Percentiles rank a stretch among this genome's conserved stretches.
Conservation (phyloP, 768 basidiomycete genomes). For the Dendrothele bispora region DNA sequence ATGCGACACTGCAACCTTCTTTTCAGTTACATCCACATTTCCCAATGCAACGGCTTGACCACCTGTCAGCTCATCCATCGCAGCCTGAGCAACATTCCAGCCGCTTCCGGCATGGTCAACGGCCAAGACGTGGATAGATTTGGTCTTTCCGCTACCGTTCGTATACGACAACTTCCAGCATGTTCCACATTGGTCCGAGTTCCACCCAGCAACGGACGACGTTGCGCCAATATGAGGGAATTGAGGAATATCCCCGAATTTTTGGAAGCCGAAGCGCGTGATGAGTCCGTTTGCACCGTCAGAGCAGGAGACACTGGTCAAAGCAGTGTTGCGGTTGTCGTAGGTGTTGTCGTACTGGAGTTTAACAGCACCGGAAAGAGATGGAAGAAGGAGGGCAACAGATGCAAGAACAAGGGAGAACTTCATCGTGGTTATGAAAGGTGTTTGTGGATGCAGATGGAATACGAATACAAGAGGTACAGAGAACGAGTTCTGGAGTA, state of each 20-base stretch:
- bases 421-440: slow-evolving; percentile 13
- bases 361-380: slow-evolving; percentile 25
- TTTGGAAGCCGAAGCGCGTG: slow-evolving; percentile 33
- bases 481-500: too few relatives aligned
- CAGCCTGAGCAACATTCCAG: slow-evolving; percentile 49
- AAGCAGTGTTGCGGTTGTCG: slow-evolving; percentile 40
- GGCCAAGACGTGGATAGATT: slow-evolving; percentile 32
- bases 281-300: slow-evolving; percentile 38
- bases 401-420: slow-evolving; percentile 17
- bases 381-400: slow-evolving; percentile 21
- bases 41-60: slow-evolving; percentile 48
- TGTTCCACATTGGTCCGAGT: slow-evolving; percentile 38
- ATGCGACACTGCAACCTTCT: slow-evolving; percentile 40
- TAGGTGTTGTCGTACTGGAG: slow-evolving; percentile 48
- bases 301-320: slow-evolving; percentile 45
- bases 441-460: too few relatives aligned
- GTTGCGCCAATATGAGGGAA: slow-evolving; percentile 46
- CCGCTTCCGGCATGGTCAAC: slow-evolving; percentile 35
- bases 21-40: slow-evolving; percentile 42
- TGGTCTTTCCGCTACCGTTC: slow-evolving; percentile 8
- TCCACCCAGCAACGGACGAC: slow-evolving; percentile 32
- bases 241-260: slow-evolving; percentile 35
- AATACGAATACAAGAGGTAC: too few relatives aligned
- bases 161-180: slow-evolving; percentile 44
- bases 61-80: slow-evolving; percentile 55